Evolutionary conservation across 2,329 filamentous ascomycete genomes (phyloP).

Genomic region (Penicillium frequentans): DNA sequence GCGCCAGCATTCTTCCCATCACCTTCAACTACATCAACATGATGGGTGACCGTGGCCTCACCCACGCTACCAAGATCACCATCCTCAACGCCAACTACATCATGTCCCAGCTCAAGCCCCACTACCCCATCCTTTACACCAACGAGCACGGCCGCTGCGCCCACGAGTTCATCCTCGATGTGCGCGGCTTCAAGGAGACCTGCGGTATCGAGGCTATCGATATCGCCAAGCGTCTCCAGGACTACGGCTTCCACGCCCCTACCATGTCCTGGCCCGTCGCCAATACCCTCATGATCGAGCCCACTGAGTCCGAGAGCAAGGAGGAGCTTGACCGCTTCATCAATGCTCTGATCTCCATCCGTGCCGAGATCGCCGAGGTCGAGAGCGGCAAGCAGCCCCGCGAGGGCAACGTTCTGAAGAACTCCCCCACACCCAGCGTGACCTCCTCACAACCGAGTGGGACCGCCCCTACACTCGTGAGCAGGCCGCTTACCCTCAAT

Average conservation of each 20-base stretch:
- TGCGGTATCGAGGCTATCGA: slow-evolving; percentile 89
- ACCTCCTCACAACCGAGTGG: slow-evolving; percentile 77
- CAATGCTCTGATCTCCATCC: slow-evolving; percentile 83
- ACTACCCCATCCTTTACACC: slow-evolving; percentile 92
- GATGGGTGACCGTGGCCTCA: slow-evolving; percentile 82
- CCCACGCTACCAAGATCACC: slow-evolving; percentile 85
- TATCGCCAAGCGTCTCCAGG: slow-evolving; percentile 92
- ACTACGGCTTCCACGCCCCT: slow-evolving; percentile 95
- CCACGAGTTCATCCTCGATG: slow-evolving; percentile 95
- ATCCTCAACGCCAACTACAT: slow-evolving; percentile 98
- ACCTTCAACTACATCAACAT: slow-evolving; percentile 94
- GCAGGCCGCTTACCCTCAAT: slow-evolving; percentile 81
- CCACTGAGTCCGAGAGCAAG: slow-evolving; percentile 89
- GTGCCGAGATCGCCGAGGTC: slow-evolving; percentile 77
- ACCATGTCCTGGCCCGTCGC: slow-evolving; percentile 97
- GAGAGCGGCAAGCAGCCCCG: slow-evolving; percentile 76
- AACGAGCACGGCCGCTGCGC: slow-evolving; percentile 86
- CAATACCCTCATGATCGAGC: slow-evolving; percentile 97
- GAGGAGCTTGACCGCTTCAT: slow-evolving; percentile 92
- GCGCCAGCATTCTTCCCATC: slow-evolving; percentile 89
- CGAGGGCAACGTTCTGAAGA: slow-evolving; percentile 82
- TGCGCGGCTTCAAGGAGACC: slow-evolving; percentile 78
- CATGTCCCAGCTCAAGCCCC: slow-evolving; percentile 76
- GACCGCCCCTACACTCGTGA: slow-evolving; percentile 77
- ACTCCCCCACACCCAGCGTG: slow-evolving; percentile 79